Evolutionary conservation across 768 basidiomycete species (phyloP).

Genomic region (Mycena rosella): DNA sequence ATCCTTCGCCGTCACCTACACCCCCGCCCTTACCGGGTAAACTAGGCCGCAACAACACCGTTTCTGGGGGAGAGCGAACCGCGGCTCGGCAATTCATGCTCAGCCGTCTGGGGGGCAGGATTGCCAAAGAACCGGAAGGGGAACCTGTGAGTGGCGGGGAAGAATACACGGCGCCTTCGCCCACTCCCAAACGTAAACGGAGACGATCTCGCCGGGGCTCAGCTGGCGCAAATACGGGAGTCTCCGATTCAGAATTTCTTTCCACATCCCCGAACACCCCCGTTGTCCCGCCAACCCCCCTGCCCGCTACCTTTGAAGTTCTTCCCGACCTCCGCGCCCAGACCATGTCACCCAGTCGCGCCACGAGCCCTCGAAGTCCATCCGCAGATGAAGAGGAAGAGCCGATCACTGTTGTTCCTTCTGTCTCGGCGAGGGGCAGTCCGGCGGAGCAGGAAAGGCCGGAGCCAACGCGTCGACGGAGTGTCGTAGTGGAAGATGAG

Average conservation of each 20-base stretch:
- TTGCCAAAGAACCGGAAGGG: slow-evolving; percentile 71
- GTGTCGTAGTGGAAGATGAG: slow-evolving; percentile 78
- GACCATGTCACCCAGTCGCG: slow-evolving; percentile 59
- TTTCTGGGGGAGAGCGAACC: slow-evolving; percentile 83
- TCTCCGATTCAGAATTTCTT: slow-evolving; percentile 65
- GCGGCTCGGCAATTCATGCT: slow-evolving; percentile 80
- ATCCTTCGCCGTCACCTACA: slow-evolving; percentile 71
- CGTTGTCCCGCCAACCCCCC: slow-evolving; percentile 63
- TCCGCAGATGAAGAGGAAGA: slow-evolving; percentile 34
- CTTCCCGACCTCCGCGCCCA: slow-evolving; percentile 55
- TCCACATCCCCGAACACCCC: slow-evolving; percentile 74
- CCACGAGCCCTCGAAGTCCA: slow-evolving; percentile 48
- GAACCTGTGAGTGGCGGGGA: slow-evolving; percentile 74
- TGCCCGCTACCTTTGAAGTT: slow-evolving; percentile 57
- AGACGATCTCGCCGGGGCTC: slow-evolving; percentile 68
- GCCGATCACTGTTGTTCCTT: neutral
- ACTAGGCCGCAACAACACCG: slow-evolving; percentile 81
- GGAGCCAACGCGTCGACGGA: slow-evolving; percentile 63
- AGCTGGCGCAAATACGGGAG: slow-evolving; percentile 56
- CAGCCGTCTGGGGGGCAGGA: slow-evolving; percentile 68
- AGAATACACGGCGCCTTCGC: slow-evolving; percentile 60
- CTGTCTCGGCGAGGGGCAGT: slow-evolving; percentile 22
- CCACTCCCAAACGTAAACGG: slow-evolving; percentile 67
- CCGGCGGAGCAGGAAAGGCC: slow-evolving; percentile 52
- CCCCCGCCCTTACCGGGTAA: slow-evolving; percentile 56